Evolutionary conservation across 345 rosid genomes (phyloP), one percentile per base, ranked within the genome.

Genomic region (Lepidium africanum): DNA sequence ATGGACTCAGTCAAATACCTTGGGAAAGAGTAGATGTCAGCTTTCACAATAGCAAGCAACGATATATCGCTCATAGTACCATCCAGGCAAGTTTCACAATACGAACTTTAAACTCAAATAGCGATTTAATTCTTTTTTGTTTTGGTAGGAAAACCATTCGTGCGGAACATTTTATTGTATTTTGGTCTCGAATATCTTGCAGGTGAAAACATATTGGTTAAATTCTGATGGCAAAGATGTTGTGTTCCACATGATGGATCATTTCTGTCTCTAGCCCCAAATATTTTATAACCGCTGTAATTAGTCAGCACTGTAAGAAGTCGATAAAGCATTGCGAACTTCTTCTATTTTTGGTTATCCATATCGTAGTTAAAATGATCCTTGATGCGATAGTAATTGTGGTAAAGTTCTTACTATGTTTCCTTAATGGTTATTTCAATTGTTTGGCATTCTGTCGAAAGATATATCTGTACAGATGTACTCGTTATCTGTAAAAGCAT

Each of bases 21-120:
- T 90, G 98, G 98, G 96, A 92, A 74, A 83, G 96, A 48, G 81
- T 92, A 23, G 92, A 92, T 77, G 98, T 92, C 53, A 92, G 96
- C 82, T 92, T 92, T 80, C 88, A 79, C 69, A 84, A 81, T 69
- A 92, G 98, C 76, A 84, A 53, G 70, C 98, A 90, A 67, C 85
- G 96, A 12, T 84, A 79, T 23, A 67, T 81, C 56, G 96, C 96
- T 69, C 96, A 92, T 69, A 90, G 62, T 75, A 92, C 98, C 61
- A 90, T 92, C 73, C 89, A 90, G 91, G 98, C 78, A 87, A 82
- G 96, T 75, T 74, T 73, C 5, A 17, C 17, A 9, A 8, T 3
- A 27, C 3, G 50, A 17, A 33, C 64, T 35, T 10, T 6, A 27
- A 40, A 40, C 40, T 48, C 23, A 5, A 3, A 53, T 13, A 30